Base-by-base conservation (phyloP, 352 stramenopile species). In the Blastocystis sp. region DNA sequence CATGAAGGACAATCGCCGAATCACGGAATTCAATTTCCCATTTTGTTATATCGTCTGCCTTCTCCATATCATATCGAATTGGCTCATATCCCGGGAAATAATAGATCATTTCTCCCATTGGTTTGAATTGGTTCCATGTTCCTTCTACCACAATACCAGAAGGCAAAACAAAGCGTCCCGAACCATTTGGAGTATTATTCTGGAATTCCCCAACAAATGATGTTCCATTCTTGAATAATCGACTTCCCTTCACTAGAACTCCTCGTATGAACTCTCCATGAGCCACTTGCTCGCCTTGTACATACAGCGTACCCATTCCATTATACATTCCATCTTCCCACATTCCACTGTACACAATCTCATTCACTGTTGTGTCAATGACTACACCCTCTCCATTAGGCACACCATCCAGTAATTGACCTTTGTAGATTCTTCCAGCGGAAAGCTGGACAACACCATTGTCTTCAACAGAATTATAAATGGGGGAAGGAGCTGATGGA, bases 301-400 rank as follows among this genome's bases (percentile, higher is more conserved):
- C 24, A 44, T 68, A 84, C 51, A 33, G 3, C 27, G 22, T 51
- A 1, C 73, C 73, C 15, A 40, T n/a, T 33, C 73, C 73, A 33
- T 84, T 1, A 42, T 51, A 84, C 24, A 42, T 0, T n/a, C 73
- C 73, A 19, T 84, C 73, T 9, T 42, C 0, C 48, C 51, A 84
- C 51, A 22, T 35, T 30, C 73, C 73, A 22, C 19, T 2, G 51
- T 84, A 84, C 19, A 84, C 33, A 44, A 84, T 22, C 24, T 84
- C 53, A n/a, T 44, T 68, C n/a, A 37, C 30, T 15, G 48, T 15
- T 13, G 33, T 1, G 11, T 48, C 24, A 6, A 51, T 19, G 6
- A 64, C 30, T 19, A 19, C 2, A 13, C 73, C 73, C 1, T 66
- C 15, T 7, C 73, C 73, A 19, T 84, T 35, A 11, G 73, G 73